Percentiles rank a stretch among this genome's conserved stretches.
Conservation (phyloP, 2,329 filamentous ascomycete species). For the Colletotrichum zoysiae region DNA sequence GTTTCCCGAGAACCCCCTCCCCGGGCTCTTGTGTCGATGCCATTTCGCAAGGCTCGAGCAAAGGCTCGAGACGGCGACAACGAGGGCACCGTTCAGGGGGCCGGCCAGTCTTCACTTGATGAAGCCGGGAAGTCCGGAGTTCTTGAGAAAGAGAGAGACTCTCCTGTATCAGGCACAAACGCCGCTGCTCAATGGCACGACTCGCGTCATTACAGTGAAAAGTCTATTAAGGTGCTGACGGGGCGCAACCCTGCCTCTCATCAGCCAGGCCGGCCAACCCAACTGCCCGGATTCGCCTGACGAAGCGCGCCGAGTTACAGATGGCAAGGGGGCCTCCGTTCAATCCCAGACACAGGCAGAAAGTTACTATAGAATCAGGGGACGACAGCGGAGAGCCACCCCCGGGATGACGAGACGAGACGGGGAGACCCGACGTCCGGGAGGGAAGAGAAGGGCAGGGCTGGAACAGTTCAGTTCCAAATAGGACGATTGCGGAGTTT, state of each 20-base stretch:
- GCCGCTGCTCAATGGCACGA: slow-evolving; percentile 3
- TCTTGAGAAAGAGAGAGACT: neutral
- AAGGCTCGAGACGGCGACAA: neutral
- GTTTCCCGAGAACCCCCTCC: neutral
- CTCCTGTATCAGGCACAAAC: slow-evolving; percentile 3
- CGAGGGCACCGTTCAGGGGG: slow-evolving; percentile 29
- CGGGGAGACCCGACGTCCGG: neutral
- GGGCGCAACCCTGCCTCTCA: slow-evolving; percentile 25
- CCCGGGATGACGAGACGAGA: neutral
- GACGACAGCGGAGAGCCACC: slow-evolving; percentile 9
- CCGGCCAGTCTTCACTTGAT: slow-evolving; percentile 5
- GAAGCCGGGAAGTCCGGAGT: slow-evolving; percentile 31
- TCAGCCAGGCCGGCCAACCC: slow-evolving; percentile 12
- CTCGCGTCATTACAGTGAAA: slow-evolving; percentile 18
- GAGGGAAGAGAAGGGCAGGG: neutral
- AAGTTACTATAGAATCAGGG: slow-evolving; percentile 35
- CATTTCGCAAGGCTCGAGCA: slow-evolving; percentile 19
- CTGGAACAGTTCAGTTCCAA: neutral
- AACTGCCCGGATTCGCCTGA: slow-evolving; percentile 27
- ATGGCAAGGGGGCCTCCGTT: slow-evolving; percentile 33
- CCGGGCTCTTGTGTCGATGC: slow-evolving; percentile 2
- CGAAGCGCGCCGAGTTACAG: slow-evolving; percentile 31
- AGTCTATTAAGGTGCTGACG: slow-evolving; percentile 24
- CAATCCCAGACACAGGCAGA: slow-evolving; percentile 39
- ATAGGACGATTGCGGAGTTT: slow-evolving; percentile 27